These are phyloP conservation scores for Termitomyces sp. DNA, from an alignment of 768 basidiomycete genomes.

Conservation along the genomic window DNA sequence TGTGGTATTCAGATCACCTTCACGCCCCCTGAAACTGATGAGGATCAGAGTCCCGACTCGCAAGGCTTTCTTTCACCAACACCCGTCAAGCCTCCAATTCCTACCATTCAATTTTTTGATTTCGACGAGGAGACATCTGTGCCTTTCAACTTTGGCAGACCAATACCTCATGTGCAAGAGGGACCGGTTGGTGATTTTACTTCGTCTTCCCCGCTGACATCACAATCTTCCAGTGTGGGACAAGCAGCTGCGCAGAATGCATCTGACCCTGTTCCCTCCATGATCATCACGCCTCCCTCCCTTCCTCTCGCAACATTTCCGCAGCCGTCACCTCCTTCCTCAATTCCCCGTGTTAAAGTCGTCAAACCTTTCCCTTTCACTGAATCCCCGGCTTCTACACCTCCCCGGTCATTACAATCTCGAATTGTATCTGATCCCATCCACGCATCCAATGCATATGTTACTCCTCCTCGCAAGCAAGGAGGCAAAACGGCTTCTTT, in stretches of 20 bases:
- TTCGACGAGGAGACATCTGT: conserved; percentile 14
- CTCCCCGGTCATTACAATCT: conserved; percentile 20
- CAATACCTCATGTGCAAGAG: no score
- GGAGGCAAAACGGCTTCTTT: conserved; percentile 43
- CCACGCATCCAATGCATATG: conserved; percentile 27
- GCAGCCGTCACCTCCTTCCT: conserved; percentile 33
- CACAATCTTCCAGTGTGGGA: background rate
- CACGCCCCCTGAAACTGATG: conserved; percentile 48
- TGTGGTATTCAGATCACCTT: conserved; percentile 75
- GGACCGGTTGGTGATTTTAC: background rate
- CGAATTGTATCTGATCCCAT: conserved; percentile 19
- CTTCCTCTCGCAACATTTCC: conserved; percentile 22
- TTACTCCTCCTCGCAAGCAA: conserved; percentile 51
- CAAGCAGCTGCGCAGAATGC: background rate
- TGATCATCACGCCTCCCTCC: conserved; percentile 25
- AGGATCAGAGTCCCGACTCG: conserved; percentile 21
- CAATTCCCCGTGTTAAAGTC: conserved; percentile 37
- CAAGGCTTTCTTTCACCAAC: conserved; percentile 24
- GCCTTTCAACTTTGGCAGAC: conserved; percentile 15
- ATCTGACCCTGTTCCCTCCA: conserved; percentile 5
- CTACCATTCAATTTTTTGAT: conserved; percentile 28
- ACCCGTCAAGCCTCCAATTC: conserved; percentile 22
- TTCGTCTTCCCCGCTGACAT: conserved; percentile 7
- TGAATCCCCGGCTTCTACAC: conserved; percentile 24
- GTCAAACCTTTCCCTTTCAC: conserved; percentile 28